A percentile compares a stretch with the other conserved stretches of the same genome.
Conservation (phyloP, 164 flowering plant genomes). For the Cinnamomum micranthum region DNA sequence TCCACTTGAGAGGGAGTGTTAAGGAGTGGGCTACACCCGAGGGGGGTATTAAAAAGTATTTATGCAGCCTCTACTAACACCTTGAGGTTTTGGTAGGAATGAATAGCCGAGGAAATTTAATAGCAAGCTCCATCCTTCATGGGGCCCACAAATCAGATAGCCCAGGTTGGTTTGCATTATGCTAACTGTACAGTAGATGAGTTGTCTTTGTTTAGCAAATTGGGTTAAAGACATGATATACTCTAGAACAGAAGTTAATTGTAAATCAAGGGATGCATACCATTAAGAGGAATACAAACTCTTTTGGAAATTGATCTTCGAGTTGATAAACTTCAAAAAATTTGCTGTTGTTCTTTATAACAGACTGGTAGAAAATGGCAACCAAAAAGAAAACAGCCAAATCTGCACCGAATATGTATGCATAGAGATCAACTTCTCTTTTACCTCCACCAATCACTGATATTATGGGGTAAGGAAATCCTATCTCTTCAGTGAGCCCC, state of each 20-base stretch:
- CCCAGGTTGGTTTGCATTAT: not conserved
- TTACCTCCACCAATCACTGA: constrained; percentile 95
- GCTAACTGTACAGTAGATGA: not conserved
- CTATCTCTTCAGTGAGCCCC: constrained; percentile 56
- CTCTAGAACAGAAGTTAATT: not conserved
- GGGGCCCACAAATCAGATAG: not conserved
- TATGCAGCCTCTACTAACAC: too few relatives aligned
- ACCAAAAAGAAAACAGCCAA: constrained; percentile 87
- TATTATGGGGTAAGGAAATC: constrained; percentile 75
- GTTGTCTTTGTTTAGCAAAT: not conserved
- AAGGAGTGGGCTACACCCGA: too few relatives aligned
- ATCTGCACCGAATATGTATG: constrained; percentile 95
- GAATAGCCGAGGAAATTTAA: too few relatives aligned
- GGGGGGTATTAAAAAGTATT: too few relatives aligned
- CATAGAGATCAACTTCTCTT: constrained; percentile 93
- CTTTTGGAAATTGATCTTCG: constrained; percentile 98
- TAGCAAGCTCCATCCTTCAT: not conserved
- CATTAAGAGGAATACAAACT: constrained; percentile 80
- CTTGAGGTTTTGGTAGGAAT: too few relatives aligned
- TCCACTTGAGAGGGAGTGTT: too few relatives aligned
- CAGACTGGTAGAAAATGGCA: constrained; percentile 82
- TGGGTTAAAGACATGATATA: not conserved
- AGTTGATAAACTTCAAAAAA: constrained; percentile 95
- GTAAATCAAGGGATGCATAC: constrained; percentile 31
- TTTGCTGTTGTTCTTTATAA: constrained; percentile 78